Percentiles rank a stretch among this genome's conserved stretches.
These are phyloP conservation scores for Abortiporus biennis DNA, from an alignment of 1,284 basidiomycete species.

Conservation along the genomic window DNA sequence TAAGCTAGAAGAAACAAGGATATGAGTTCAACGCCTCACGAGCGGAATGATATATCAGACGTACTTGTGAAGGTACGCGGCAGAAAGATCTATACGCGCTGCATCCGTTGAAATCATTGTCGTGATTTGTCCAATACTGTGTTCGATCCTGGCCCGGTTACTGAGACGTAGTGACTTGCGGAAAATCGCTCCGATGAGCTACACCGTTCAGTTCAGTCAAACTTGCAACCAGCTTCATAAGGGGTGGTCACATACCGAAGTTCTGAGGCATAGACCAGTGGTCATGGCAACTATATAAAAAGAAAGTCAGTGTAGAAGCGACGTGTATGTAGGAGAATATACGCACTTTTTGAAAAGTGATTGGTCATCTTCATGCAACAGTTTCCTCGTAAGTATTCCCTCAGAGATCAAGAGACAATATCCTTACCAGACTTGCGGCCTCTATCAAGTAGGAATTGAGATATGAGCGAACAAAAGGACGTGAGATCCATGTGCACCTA, in stretches of 20 bases:
- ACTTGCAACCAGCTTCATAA: neutral
- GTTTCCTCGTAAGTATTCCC: neutral
- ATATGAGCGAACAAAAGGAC: neutral
- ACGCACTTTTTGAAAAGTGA: conserved; percentile 40
- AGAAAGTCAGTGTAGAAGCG: too few relatives aligned
- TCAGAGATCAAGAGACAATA: conserved; percentile 4
- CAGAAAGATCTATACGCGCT: conserved; percentile 42
- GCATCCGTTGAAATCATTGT: conserved; percentile 67
- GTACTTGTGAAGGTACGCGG: conserved; percentile 44
- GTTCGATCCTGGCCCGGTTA: conserved; percentile 52
- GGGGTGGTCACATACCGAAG: conserved; percentile 32
- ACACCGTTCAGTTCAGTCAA: conserved; percentile 7
- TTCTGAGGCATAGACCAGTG: conserved; percentile 43
- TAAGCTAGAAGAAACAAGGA: conserved; percentile 28
- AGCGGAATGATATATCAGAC: conserved; percentile 19
- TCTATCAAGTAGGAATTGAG: conserved; percentile 25
- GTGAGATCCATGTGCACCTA: conserved; percentile 10
- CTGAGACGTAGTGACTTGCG: conserved; percentile 67
- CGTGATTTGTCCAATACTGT: conserved; percentile 63
- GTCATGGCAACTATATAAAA: conserved; percentile 39
- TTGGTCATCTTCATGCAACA: conserved; percentile 36
- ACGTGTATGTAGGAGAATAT: neutral
- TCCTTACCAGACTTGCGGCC: conserved; percentile 41
- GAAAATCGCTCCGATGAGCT: conserved; percentile 67
- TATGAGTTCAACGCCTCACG: too few relatives aligned